phyloP scores from a whole-genome alignment of 331 rosid species.

The Pyrus hybrid region DNA sequence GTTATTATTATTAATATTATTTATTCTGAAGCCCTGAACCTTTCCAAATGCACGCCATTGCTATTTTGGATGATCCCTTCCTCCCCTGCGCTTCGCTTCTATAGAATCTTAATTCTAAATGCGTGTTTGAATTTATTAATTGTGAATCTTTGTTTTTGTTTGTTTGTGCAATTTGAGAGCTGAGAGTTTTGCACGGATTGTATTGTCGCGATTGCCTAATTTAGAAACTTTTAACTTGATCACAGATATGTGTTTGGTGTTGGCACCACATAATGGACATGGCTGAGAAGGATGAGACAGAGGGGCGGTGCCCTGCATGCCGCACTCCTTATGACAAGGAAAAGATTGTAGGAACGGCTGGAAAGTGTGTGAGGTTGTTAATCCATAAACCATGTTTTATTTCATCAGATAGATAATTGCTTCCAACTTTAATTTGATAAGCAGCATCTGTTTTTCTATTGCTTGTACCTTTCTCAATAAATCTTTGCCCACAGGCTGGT shows the following conservation, averaged over 20 bases:
- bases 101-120: background rate
- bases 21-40: background rate
- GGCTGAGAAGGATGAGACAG: conserved; percentile 81
- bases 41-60: background rate
- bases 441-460: too few relatives aligned
- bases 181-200: background rate
- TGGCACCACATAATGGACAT: conserved; percentile 97
- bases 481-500: conserved; percentile 19
- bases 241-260: conserved; percentile 83
- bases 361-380: conserved; percentile 76
- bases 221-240: conserved; percentile 6
- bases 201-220: background rate
- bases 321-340: conserved; percentile 92
- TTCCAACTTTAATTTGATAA: too few relatives aligned
- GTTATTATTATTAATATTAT: background rate
- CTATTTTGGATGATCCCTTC: background rate
- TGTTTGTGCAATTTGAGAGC: background rate
- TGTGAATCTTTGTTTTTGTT: background rate
- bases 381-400: background rate
- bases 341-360: conserved; percentile 91
- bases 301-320: conserved; percentile 98
- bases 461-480: too few relatives aligned
- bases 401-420: too few relatives aligned
- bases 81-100: background rate
- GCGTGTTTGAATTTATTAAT: background rate